Evolutionary conservation across 768 basidiomycete species (phyloP).

Genomic region (Kwoniella bestiolae): DNA sequence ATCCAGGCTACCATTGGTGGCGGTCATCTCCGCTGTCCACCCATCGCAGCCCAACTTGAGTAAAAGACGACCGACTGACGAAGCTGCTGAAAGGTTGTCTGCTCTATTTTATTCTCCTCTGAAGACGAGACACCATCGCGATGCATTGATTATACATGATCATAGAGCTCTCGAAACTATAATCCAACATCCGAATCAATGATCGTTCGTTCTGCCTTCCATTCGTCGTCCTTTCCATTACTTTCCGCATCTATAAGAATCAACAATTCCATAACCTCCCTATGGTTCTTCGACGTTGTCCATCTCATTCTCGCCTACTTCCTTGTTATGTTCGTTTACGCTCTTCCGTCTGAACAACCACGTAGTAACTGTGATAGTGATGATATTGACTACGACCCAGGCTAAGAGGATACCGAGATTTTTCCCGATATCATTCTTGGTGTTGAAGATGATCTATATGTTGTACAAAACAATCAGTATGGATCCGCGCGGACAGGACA

Average conservation of each 20-base stretch:
- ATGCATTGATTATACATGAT: too few relatives aligned
- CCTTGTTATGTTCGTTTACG: conserved; percentile 35
- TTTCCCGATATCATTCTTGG: conserved; percentile 53
- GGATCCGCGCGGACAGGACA: not conserved
- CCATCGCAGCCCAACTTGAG: too few relatives aligned
- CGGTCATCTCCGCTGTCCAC: not conserved
- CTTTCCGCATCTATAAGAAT: too few relatives aligned
- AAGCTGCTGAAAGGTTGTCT: too few relatives aligned
- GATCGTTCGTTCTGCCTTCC: too few relatives aligned
- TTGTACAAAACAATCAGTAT: not conserved
- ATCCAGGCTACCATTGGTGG: not conserved
- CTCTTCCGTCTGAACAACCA: conserved; percentile 42
- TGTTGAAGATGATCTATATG: conserved; percentile 55
- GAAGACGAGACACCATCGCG: too few relatives aligned
- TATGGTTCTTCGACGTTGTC: conserved; percentile 12
- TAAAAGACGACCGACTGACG: too few relatives aligned
- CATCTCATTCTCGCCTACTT: conserved; percentile 26
- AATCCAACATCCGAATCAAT: too few relatives aligned
- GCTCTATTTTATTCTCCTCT: too few relatives aligned
- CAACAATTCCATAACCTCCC: not conserved
- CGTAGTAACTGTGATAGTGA: conserved; percentile 51
- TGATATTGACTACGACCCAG: conserved; percentile 49
- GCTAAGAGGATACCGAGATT: conserved; percentile 54
- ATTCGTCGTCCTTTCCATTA: too few relatives aligned
- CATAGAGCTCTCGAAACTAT: too few relatives aligned